A percentile compares a stretch with the other conserved stretches of the same genome.
Conservation (phyloP, 2,329 filamentous ascomycete species). For the Plectosphaerella plurivora region DNA sequence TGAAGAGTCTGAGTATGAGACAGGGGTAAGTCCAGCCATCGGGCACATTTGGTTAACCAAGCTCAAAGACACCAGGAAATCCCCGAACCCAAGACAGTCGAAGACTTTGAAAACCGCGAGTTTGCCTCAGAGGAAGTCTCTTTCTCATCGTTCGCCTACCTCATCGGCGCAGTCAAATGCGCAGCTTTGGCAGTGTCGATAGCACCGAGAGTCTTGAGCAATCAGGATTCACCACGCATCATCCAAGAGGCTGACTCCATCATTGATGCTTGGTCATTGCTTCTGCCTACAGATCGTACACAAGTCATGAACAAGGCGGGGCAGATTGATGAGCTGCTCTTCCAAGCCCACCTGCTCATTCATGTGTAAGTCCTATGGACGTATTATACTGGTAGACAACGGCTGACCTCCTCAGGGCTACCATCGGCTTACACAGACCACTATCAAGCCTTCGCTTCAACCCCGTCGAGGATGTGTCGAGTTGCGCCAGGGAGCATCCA, state of each 20-base stretch:
- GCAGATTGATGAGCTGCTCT: constrained; percentile 23
- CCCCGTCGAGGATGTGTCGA: constrained; percentile 30
- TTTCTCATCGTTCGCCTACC: constrained; percentile 64
- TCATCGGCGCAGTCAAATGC: constrained; percentile 56
- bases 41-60: not conserved
- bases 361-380: constrained; percentile 18
- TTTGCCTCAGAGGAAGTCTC: constrained; percentile 48
- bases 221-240: constrained; percentile 1
- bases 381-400: no score
- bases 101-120: constrained; percentile 57
- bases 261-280: constrained; percentile 31
- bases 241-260: constrained; percentile 28
- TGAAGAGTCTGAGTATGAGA: constrained; percentile 53
- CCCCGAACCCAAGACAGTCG: constrained; percentile 41
- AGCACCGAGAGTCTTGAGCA: not conserved
- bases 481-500: constrained; percentile 23
- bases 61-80: constrained; percentile 18
- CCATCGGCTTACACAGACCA: constrained; percentile 30
- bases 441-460: constrained; percentile 33
- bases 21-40: constrained; percentile 25
- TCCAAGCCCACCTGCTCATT: constrained; percentile 19
- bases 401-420: constrained; percentile 11
- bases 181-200: not conserved
- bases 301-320: constrained; percentile 24
- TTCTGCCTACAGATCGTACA: constrained; percentile 26